A percentile compares a stretch with the other conserved stretches of the same genome.
These are phyloP conservation scores for Elsinoe necatrix DNA, from an alignment of 2,329 filamentous ascomycete species.

Conservation along the genomic window DNA sequence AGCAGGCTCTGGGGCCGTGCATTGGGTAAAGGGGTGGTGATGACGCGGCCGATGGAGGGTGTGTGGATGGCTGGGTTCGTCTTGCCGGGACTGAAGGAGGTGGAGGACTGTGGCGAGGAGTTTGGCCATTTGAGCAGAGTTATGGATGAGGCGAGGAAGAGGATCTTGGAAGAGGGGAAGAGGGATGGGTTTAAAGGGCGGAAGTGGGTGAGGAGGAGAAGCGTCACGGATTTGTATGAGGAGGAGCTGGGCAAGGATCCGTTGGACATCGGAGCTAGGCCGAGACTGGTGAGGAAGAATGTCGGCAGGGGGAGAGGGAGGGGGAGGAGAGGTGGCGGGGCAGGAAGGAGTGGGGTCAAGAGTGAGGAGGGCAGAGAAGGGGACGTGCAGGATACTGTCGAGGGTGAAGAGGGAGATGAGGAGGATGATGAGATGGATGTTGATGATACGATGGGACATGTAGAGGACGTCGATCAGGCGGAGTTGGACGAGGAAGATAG, in stretches of 20 bases:
- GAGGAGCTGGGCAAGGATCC: constrained; percentile 12
- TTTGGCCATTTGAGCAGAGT: constrained; percentile 1
- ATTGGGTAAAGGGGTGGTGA: constrained; percentile 3
- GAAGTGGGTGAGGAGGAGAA: constrained; percentile 7
- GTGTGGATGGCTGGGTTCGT: constrained; percentile 14
- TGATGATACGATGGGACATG: constrained; percentile 21
- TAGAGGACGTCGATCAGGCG: constrained; percentile 24
- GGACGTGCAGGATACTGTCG: constrained; percentile 15
- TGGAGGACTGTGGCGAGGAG: constrained; percentile 14
- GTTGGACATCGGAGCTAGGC: constrained; percentile 7
- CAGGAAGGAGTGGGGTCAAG: neutral
- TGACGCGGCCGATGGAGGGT: neutral
- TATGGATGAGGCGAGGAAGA: constrained; percentile 1
- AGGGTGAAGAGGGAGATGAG: constrained; percentile 17
- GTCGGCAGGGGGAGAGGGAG: constrained; percentile 16
- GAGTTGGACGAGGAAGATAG: constrained; percentile 33
- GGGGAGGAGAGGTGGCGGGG: constrained; percentile 14
- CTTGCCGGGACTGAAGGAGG: constrained; percentile 23
- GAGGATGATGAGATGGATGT: constrained; percentile 17
- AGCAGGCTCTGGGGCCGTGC: neutral
- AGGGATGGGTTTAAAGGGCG: neutral
- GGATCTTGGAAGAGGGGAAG: constrained; percentile 7
- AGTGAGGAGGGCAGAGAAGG: constrained; percentile 5
- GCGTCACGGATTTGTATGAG: constrained; percentile 6
- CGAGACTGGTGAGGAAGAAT: constrained; percentile 13